Evolutionary conservation across 2,329 filamentous ascomycete species (phyloP), one percentile per base, ranked within the genome.

Genomic region (Fusarium penzigii): DNA sequence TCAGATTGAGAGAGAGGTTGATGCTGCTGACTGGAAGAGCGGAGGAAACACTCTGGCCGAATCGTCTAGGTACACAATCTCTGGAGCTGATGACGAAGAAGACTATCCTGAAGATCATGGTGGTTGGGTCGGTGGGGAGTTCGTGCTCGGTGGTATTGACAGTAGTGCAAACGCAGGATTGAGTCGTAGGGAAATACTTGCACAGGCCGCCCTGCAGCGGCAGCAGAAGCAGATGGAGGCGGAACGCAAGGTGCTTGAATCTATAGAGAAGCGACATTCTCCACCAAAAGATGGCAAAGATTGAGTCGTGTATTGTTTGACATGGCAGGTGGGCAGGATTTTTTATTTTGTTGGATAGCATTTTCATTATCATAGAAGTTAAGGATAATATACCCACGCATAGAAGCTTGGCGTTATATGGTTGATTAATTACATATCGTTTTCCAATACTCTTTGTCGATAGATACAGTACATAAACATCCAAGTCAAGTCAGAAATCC

Each of bases 1-100:
- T 62, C 81, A 88, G 75, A 95, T 97, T 65, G 92, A 97, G 77
- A 80, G 81, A 46, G 93, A 97, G 76, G 93, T 97, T 3, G 87
- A 88, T 51, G 77, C 75, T 44, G 88, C 83, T 14, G 92, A 97
- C 75, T 96, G 89, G 86, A 87, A 79, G 65, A 79, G 80, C 20
- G 85, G 86, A 0, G 92, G 92, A 0, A 75, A 80, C 47, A 83
- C 78, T 6, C 71, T 93, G 2, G 85, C 84, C 76, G 74, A 88
- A 77, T 70, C 84, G 76, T 78, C 84, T 75, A 71, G 80, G 72
- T 82, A 80, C 40, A 79, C 83, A 59, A 76, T 79, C 55, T 76
- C 79, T 29, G 78, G 75, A 14, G 71, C 72, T 16, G 77, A 74
- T 4, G 80, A 77, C 12, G 75, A 75, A 40, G 82, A 80, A 8